Base-by-base conservation (phyloP, 2,329 filamentous ascomycete species). In the Torrubiella hemipterigena region DNA sequence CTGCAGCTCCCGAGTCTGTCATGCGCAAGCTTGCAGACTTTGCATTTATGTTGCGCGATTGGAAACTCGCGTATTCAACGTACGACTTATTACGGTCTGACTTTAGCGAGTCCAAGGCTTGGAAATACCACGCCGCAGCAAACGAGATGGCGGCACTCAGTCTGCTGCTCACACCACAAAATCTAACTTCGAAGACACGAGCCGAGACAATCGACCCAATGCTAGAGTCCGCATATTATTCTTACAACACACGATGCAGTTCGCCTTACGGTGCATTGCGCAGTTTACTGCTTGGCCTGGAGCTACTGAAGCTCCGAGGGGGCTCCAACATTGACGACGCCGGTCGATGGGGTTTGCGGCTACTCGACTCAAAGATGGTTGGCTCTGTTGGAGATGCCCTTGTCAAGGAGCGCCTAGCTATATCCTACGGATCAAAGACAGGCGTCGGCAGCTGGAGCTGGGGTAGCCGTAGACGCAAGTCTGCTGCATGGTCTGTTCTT, bases 41-140 rank as follows among this genome's bases (percentile, higher is more conserved):
- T 56, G 79, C 86, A 9, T 93, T 98, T 48, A 95, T 98, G 87
- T 68, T 98, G 22, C 75, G 91, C 19, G 93, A 98, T 54, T 98
- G 81, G 76, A 95, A 93, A 55, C 63, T 98, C 21, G 84, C 91
- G 8, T 74, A 91, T 44, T 86, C 81, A 10, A 94, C 84, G 1
- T 98, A 95, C 51, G 89, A 98, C 35, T 69, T 98, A 5, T 60
- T 98, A 7, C 75, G 85, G 32, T 73, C 78, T 7, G 93, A 98
- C 52, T 98, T 89, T 53, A 78, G 76, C 48, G 91, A 91, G 50
- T 87, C 95, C 51, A 96, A 96, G 54, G 93, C 91, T 2, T 98
- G 91, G 91, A 84, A 76, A 45, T 83, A 96, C 48, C 85, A 95
- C 50, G 91, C 91, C 0, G 89, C 83, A 4, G 81, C 83, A 2